phyloP scores from a whole-genome alignment of 129 eudicot genomes.

The Flaveria trinervia region DNA sequence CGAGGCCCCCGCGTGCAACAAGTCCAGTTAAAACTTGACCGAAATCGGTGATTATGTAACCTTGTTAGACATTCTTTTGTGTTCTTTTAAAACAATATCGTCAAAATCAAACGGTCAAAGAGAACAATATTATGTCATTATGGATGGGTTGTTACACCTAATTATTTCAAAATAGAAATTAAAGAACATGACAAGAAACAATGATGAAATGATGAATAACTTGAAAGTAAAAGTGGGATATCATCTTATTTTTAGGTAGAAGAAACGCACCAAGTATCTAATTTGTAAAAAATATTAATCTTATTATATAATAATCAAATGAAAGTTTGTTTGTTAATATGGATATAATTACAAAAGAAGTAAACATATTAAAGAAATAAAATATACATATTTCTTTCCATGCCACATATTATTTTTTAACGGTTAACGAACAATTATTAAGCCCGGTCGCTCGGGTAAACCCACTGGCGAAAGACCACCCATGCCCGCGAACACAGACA shows the following conservation, averaged over 20 bases:
- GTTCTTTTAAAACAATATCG: too few relatives aligned
- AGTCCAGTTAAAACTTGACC: background rate
- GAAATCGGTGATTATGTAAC: background rate
- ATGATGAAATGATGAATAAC: background rate
- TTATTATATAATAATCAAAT: background rate
- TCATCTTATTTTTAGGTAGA: background rate
- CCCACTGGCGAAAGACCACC: too few relatives aligned
- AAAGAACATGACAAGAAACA: background rate
- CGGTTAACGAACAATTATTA: too few relatives aligned
- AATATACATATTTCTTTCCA: background rate
- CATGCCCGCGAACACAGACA: too few relatives aligned
- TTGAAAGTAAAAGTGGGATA: background rate
- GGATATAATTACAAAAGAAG: background rate
- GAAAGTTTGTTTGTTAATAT: background rate
- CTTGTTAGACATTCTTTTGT: too few relatives aligned
- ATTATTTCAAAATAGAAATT: background rate
- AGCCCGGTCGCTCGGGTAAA: too few relatives aligned
- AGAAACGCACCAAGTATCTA: background rate
- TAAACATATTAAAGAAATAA: background rate
- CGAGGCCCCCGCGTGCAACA: background rate
- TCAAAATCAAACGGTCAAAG: background rate
- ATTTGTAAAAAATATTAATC: background rate
- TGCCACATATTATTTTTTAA: background rate
- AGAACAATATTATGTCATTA: background rate
- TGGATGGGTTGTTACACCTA: background rate